A percentile compares a stretch with the other conserved stretches of the same genome.
Conservation (phyloP, 805 yeast species). For the Zygoascus ofunaensis region DNA sequence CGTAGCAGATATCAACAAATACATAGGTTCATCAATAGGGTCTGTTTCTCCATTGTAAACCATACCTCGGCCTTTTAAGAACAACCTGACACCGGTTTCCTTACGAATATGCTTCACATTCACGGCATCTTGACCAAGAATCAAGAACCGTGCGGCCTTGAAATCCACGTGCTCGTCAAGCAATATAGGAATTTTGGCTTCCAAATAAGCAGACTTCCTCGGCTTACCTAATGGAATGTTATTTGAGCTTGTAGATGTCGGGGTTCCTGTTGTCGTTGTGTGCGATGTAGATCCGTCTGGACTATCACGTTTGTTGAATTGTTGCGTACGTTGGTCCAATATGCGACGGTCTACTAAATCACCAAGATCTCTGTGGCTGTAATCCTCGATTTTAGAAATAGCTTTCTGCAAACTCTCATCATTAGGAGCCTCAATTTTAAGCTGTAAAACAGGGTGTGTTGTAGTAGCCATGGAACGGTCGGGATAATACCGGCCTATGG, state of each 20-base stretch:
- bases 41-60: conserved; percentile 27
- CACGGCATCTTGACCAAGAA: conserved; percentile 30
- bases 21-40: conserved; percentile 9
- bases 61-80: conserved; percentile 30
- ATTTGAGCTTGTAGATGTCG: conserved; percentile 5
- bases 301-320: conserved; percentile 7
- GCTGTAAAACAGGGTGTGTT: conserved; percentile 25
- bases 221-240: background rate
- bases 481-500: conserved; percentile 31
- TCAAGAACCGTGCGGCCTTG: conserved; percentile 24
- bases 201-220: background rate
- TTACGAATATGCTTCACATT: conserved; percentile 30
- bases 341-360: conserved; percentile 23
- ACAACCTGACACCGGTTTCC: conserved; percentile 27
- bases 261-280: too few species aligned
- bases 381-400: conserved; percentile 51
- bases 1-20: conserved; percentile 23
- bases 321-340: conserved; percentile 17
- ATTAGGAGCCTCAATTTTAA: conserved; percentile 55
- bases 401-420: conserved; percentile 46
- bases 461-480: conserved; percentile 26
- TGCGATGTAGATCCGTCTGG: background rate
- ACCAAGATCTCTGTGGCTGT: conserved; percentile 24
- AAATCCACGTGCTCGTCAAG: conserved; percentile 18
- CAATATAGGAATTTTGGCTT: conserved; percentile 15